These are phyloP conservation scores for Diaporthe sp. DNA, from an alignment of 2,329 filamentous ascomycete genomes.

Conservation along the genomic window DNA sequence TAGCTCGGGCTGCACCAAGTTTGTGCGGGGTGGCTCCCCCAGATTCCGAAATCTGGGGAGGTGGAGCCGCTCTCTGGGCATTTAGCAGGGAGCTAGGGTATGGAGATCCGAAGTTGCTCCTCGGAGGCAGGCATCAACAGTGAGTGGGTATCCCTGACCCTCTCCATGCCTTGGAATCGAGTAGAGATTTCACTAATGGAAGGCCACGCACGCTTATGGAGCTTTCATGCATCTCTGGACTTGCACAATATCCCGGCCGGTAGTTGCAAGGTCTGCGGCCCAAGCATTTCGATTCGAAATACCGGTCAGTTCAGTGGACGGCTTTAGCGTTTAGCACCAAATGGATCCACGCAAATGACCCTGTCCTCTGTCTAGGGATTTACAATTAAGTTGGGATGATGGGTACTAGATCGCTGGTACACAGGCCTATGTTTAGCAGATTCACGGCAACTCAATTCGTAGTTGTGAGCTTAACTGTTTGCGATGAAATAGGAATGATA, in stretches of 20 bases:
- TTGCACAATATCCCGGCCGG: neutral
- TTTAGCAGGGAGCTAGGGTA: neutral
- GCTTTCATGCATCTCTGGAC: neutral
- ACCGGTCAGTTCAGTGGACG: neutral
- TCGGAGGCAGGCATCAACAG: neutral
- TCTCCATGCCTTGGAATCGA: neutral
- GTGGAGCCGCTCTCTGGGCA: slow-evolving; percentile 5
- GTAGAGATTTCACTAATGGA: neutral
- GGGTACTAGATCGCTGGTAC: neutral
- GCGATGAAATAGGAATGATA: too few relatives aligned
- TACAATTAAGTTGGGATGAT: neutral
- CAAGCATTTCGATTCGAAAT: neutral
- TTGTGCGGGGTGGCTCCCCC: slow-evolving; percentile 7
- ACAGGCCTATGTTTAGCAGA: neutral
- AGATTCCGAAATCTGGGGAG: slow-evolving; percentile 25
- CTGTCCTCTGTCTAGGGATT: neutral
- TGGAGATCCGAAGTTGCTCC: slow-evolving; percentile 6
- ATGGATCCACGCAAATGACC: neutral
- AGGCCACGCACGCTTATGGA: neutral
- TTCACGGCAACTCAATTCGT: too few relatives aligned
- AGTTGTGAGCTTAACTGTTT: neutral
- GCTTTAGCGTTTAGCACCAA: neutral
- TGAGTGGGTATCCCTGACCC: neutral
- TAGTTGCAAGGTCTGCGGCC: neutral
- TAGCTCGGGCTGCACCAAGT: slow-evolving; percentile 2